These are phyloP conservation scores for Elsinoe arachidis DNA, from an alignment of 2,329 filamentous ascomycete genomes.

Conservation along the genomic window DNA sequence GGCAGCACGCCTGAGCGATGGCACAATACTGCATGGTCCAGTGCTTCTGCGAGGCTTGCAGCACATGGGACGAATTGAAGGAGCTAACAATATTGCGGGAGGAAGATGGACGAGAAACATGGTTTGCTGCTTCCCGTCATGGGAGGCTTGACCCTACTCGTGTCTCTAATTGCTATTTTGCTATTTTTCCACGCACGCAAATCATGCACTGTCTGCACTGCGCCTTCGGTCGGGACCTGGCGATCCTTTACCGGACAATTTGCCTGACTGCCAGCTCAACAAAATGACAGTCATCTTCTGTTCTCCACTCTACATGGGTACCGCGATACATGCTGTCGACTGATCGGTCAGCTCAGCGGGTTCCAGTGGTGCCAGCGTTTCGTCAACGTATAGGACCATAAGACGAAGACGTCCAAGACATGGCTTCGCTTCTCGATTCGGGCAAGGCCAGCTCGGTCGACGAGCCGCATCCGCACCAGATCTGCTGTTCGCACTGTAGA, in stretches of 20 bases:
- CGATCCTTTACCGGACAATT: background rate
- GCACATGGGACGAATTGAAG: background rate
- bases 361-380: conserved; percentile 11
- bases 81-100: background rate
- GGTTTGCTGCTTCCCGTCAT: background rate
- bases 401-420: background rate
- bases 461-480: conserved; percentile 1
- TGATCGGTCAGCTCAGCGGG: background rate
- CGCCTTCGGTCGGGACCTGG: background rate
- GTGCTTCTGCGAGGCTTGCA: background rate
- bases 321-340: too few relatives aligned
- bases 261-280: too few relatives aligned
- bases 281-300: too few relatives aligned
- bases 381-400: conserved; percentile 2
- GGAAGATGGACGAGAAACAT: background rate
- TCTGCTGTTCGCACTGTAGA: conserved; percentile 1
- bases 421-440: background rate
- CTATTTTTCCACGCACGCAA: background rate
- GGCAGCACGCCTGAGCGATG: background rate
- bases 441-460: background rate
- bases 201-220: background rate
- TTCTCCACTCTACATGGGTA: too few relatives aligned
- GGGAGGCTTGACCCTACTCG: background rate
- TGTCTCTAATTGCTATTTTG: too few relatives aligned
- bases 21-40: background rate